Evolutionary conservation across 495 filamentous ascomycete genomes (phyloP).

Genomic region (Aspergillus nanangensis): DNA sequence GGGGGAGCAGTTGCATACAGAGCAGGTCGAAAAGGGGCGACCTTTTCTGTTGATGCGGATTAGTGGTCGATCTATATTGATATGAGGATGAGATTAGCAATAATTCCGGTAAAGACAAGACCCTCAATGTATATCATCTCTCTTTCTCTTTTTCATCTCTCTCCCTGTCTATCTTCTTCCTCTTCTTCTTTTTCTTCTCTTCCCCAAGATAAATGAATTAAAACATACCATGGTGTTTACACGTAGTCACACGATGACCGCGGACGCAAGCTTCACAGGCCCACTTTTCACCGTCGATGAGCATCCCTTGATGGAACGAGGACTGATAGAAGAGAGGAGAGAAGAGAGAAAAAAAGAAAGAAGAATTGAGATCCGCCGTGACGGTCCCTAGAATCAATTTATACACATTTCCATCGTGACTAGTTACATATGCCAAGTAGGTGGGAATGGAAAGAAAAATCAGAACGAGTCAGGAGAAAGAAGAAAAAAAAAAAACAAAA

Average conservation of each 20-base stretch:
- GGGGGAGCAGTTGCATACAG: constrained; percentile 84
- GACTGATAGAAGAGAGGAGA: constrained; percentile 1
- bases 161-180: too few relatives aligned
- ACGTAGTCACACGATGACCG: constrained; percentile 73
- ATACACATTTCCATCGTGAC: too few relatives aligned
- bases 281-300: constrained; percentile 85
- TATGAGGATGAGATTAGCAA: background rate
- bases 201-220: constrained; percentile 23
- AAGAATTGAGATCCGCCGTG: constrained; percentile 4
- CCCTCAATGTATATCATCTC: too few relatives aligned
- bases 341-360: constrained; percentile 5
- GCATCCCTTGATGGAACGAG: constrained; percentile 46
- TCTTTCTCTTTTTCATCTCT: too few relatives aligned
- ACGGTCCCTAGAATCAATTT: too few relatives aligned
- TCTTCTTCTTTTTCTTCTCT: too few relatives aligned
- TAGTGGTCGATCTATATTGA: constrained; percentile 72
- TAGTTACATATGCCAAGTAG: too few relatives aligned
- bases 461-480: too few relatives aligned
- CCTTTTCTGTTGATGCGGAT: constrained; percentile 97
- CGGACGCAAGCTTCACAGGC: constrained; percentile 91
- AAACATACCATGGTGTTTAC: constrained; percentile 44
- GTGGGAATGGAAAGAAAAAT: too few relatives aligned
- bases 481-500: too few relatives aligned
- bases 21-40: constrained; percentile 93
- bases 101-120: too few relatives aligned